These are phyloP conservation scores for Cercospora sojina DNA, from an alignment of 2,329 filamentous ascomycete species.

Conservation along the genomic window DNA sequence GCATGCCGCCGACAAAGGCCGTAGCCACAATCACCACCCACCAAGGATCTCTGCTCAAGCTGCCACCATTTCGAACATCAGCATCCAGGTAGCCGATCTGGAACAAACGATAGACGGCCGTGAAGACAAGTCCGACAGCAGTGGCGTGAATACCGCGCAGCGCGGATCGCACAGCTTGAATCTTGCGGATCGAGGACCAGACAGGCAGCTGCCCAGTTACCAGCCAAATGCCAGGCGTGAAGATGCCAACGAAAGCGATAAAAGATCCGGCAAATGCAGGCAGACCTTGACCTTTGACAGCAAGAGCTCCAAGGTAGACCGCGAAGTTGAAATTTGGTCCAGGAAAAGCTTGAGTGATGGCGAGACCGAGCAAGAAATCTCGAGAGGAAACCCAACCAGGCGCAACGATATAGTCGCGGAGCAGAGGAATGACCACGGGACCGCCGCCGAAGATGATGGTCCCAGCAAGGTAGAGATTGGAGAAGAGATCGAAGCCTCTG, in stretches of 20 bases:
- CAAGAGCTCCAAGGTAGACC: constrained; percentile 45
- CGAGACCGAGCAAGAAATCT: constrained; percentile 71
- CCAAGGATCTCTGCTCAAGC: constrained; percentile 44
- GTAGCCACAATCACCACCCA: constrained; percentile 48
- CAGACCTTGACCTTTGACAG: constrained; percentile 33
- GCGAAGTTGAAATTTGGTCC: constrained; percentile 60
- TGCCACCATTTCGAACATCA: constrained; percentile 38
- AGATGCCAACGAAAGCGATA: constrained; percentile 44
- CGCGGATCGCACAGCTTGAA: constrained; percentile 38
- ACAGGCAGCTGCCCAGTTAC: constrained; percentile 41
- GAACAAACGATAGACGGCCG: constrained; percentile 48
- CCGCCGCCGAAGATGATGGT: constrained; percentile 56
- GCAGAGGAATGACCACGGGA: constrained; percentile 47
- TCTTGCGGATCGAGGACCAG: constrained; percentile 42
- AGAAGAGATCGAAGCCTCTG: constrained; percentile 61
- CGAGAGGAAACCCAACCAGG: constrained; percentile 69
- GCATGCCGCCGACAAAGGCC: constrained; percentile 43
- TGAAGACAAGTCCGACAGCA: constrained; percentile 47
- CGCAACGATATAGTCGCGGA: constrained; percentile 54
- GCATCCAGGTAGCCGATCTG: constrained; percentile 46
- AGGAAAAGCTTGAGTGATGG: constrained; percentile 69
- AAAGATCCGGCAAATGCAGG: constrained; percentile 40
- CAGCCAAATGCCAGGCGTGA: constrained; percentile 42
- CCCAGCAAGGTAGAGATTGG: constrained; percentile 71
- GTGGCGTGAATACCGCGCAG: constrained; percentile 45